A percentile compares a stretch with the other conserved stretches of the same genome.
These are phyloP conservation scores for Parasitella parasitica DNA, from an alignment of 371 early-diverging fungal genomes.

Conservation along the genomic window DNA sequence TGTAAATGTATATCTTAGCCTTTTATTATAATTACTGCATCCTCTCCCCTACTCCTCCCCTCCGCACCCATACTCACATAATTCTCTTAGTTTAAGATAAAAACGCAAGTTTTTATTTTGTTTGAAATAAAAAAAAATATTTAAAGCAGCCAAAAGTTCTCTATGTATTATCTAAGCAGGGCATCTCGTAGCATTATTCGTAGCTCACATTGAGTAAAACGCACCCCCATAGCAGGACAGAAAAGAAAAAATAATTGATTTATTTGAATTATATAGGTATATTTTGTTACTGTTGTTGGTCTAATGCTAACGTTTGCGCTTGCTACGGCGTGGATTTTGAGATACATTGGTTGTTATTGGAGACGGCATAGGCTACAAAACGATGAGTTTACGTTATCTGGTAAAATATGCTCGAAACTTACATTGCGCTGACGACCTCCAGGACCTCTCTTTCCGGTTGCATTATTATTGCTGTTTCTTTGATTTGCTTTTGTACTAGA, in stretches of 20 bases:
- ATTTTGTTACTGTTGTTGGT: not conserved
- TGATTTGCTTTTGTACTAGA: not conserved
- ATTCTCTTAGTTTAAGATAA: not conserved
- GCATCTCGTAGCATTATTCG: too few relatives aligned
- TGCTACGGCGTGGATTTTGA: not conserved
- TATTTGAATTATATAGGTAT: not conserved
- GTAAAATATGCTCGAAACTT: too few relatives aligned
- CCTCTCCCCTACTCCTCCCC: not conserved
- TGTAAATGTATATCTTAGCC: not conserved
- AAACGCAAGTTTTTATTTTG: not conserved
- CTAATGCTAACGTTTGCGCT: not conserved
- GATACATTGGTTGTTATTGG: not conserved
- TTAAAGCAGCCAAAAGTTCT: too few relatives aligned
- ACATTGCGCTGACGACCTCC: not conserved
- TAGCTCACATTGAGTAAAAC: too few relatives aligned
- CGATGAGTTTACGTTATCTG: too few relatives aligned
- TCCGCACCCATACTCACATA: not conserved
- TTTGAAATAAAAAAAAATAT: too few relatives aligned
- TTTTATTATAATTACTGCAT: not conserved
- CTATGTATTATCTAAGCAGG: too few relatives aligned
- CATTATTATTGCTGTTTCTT: conserved; percentile 1
- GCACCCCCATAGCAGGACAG: too few relatives aligned
- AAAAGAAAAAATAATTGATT: not conserved
- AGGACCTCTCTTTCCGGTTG: conserved; percentile 1
- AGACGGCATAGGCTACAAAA: not conserved